Evolutionary conservation across 257 asterid species (phyloP), one percentile per base, ranked within the genome.

Genomic region (Solanum chilense): DNA sequence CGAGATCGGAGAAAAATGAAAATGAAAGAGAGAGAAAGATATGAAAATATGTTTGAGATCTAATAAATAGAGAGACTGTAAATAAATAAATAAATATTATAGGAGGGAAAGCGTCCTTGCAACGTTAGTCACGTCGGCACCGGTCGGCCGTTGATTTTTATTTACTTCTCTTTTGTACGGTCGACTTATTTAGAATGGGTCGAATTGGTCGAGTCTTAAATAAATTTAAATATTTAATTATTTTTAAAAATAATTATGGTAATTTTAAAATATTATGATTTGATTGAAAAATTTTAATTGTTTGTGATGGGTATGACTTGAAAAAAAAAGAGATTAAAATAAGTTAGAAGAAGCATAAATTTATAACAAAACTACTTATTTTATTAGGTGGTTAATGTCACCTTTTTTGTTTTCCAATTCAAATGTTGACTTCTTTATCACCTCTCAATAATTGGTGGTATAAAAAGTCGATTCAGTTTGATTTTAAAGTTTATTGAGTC

Each of bases 1-100:
- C 93, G 90, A 94, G 95, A 92, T 91, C 92, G 93, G 90, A 88
- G 70, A 86, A 78, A 84, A 78, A 20, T 31, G 86, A 87, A 90
- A 77, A 87, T 4, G 14, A 71, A 12, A 41, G 3, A 9, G 45
- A 73, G 5, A 35, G 83, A 47, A 23, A 27, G 60, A 68, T 27
- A 69, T 29, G 78, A 66, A 31, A 18, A 66, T 69, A 23, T 47
- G 83, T 44, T 31, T 75, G 52, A 85, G 94, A 92, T 91, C 94
- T 92, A 89, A 91, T 89, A 87, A 91, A 90, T 91, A 90, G 68
- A 83, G 90, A 89, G 85, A 87, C 87, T 87, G 88, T 82, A 91
- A 90, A 91, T 12, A 68, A 37, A 64, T n/a, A 10, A 64, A 85
- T 11, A 66, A 15, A 68, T 66, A 70, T 73, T 52, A 39, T 62